phyloP scores from a whole-genome alignment of 345 rosid species.

The Stellera chamaejasme region DNA sequence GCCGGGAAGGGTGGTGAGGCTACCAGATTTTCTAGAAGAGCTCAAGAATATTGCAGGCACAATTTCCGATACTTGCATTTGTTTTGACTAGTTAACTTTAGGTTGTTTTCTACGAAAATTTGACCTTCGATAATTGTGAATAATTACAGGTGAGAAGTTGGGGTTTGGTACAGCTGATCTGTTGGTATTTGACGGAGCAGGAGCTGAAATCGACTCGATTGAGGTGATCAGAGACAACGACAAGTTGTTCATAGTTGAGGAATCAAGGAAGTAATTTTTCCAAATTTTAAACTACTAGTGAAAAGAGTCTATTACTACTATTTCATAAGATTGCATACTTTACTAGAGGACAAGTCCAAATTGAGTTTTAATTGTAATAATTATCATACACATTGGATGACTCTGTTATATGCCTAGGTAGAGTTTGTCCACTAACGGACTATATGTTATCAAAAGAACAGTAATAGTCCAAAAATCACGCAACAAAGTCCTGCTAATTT shows the following conservation, averaged over 20 bases:
- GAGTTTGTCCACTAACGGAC: no score
- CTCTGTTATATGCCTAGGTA: no score
- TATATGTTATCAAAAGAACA: no score
- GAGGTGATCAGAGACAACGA: slow-evolving; percentile 89
- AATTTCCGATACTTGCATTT: neutral
- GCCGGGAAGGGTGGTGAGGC: slow-evolving; percentile 53
- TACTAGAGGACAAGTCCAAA: no score
- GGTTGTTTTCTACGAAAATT: neutral
- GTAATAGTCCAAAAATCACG: no score
- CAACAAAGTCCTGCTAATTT: no score
- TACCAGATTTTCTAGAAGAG: slow-evolving; percentile 64
- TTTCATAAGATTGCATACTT: no score
- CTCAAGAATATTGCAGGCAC: slow-evolving; percentile 78
- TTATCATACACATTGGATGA: no score
- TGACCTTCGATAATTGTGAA: neutral
- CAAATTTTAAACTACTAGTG: no score
- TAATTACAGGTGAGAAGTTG: slow-evolving; percentile 52
- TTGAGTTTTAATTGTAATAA: no score
- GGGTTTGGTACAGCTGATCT: slow-evolving; percentile 51
- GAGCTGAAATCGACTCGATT: slow-evolving; percentile 71
- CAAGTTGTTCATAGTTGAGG: slow-evolving; percentile 59
- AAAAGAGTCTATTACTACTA: no score
- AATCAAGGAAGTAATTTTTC: slow-evolving; percentile 6
- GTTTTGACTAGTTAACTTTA: neutral
- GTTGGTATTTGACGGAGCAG: slow-evolving; percentile 55